These are phyloP conservation scores for Erodium maritimum DNA, from an alignment of 345 rosid species.

Conservation along the genomic window DNA sequence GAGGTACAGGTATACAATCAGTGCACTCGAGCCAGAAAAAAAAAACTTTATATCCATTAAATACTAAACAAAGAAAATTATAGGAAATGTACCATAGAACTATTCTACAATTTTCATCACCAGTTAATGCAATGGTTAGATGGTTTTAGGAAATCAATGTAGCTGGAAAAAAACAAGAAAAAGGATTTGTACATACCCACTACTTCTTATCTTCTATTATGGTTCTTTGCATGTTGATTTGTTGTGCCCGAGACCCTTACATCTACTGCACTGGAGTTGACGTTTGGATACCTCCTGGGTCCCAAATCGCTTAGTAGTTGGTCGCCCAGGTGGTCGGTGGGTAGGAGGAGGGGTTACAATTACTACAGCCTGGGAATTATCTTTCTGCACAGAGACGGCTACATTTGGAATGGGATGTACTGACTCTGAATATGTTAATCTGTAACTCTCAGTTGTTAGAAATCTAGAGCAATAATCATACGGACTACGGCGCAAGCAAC, in stretches of 20 bases:
- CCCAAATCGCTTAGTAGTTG: slow-evolving; percentile 52
- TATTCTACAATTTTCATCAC: too few relatives aligned
- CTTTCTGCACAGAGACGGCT: slow-evolving; percentile 31
- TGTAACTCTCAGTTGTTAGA: slow-evolving; percentile 59
- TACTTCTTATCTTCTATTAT: slow-evolving; percentile 22
- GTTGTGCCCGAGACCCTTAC: slow-evolving; percentile 96
- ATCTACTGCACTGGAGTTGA: slow-evolving; percentile 89
- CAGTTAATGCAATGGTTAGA: too few relatives aligned
- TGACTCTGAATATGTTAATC: slow-evolving; percentile 54
- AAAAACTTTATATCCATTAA: too few relatives aligned
- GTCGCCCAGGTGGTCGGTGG: slow-evolving; percentile 76
- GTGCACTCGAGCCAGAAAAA: too few relatives aligned
- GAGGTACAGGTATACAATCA: too few relatives aligned
- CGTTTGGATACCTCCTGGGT: slow-evolving; percentile 62
- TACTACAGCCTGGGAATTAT: slow-evolving; percentile 38
- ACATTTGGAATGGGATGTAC: slow-evolving; percentile 53
- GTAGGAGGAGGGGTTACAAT: slow-evolving; percentile 84
- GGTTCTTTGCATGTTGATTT: slow-evolving; percentile 90
- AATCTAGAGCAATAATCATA: slow-evolving; percentile 71
- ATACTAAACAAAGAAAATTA: too few relatives aligned
- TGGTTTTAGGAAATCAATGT: too few relatives aligned
- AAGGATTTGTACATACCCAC: slow-evolving; percentile 13
- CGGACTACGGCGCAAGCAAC: slow-evolving; percentile 38
- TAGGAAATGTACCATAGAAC: too few relatives aligned
- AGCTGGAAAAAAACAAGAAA: not conserved